Evolutionary conservation across 352 stramenopile species (phyloP).

Genomic region (Globisporangium irregulare): DNA sequence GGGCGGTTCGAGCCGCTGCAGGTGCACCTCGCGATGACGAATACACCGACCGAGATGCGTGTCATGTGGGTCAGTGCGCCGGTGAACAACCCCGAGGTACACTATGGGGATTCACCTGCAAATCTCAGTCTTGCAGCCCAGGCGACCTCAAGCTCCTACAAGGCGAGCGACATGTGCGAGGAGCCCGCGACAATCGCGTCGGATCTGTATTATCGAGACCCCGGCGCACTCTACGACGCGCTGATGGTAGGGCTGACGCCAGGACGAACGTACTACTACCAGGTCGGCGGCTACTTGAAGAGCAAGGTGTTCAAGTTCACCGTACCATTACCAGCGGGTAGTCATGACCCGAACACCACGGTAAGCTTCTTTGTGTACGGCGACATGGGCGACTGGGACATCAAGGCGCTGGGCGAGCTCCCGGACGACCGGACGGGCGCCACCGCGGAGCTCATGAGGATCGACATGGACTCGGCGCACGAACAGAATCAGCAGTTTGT

Average conservation of each 20-base stretch:
- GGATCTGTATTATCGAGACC: background rate
- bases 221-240: background rate
- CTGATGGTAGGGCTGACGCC: background rate
- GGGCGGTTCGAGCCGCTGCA: conserved; percentile 24
- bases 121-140: background rate
- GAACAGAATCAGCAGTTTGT: background rate
- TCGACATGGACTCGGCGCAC: background rate
- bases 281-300: background rate
- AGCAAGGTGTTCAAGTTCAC: background rate
- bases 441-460: background rate
- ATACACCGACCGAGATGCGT: background rate
- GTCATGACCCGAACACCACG: background rate
- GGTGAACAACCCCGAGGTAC: conserved; percentile 5
- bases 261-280: background rate
- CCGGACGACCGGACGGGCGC: background rate
- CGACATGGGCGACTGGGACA: conserved; percentile 11
- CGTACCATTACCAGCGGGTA: too few species aligned
- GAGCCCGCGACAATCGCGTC: background rate
- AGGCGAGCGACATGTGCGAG: conserved; percentile 5
- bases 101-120: conserved; percentile 5
- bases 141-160: background rate
- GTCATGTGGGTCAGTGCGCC: background rate
- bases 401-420: background rate
- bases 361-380: background rate
- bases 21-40: conserved; percentile 24